Evolutionary conservation across 1,284 basidiomycete species (phyloP).

Genomic region (Leccinum griseonigrum): DNA sequence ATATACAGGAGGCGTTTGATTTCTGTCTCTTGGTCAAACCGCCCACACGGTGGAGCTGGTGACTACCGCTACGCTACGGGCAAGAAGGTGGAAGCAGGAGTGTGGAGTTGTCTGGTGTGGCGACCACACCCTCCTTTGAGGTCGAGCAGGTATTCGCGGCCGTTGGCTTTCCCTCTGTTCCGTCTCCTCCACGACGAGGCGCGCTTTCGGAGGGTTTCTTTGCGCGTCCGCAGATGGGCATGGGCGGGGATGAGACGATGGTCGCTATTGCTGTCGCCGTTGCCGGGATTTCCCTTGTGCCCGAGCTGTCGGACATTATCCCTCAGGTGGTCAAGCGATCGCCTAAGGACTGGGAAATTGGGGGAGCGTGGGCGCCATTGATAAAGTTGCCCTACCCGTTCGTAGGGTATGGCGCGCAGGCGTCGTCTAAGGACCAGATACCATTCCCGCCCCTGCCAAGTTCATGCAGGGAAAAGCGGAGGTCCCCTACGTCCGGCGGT

Average conservation of each 20-base stretch:
- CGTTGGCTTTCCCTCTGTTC: constrained; percentile 55
- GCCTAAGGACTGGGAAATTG: constrained; percentile 37
- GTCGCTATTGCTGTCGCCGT: not conserved
- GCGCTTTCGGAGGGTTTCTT: constrained; percentile 63
- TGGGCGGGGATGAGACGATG: constrained; percentile 11
- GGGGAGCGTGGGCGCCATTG: constrained; percentile 38
- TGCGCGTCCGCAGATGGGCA: constrained; percentile 40
- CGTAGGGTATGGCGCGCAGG: constrained; percentile 49
- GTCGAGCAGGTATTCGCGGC: constrained; percentile 71
- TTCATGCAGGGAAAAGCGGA: constrained; percentile 35
- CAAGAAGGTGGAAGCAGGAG: constrained; percentile 37
- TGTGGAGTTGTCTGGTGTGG: constrained; percentile 27
- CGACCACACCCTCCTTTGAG: constrained; percentile 40
- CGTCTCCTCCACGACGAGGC: constrained; percentile 51
- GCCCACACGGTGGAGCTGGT: constrained; percentile 31
- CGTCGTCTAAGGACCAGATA: constrained; percentile 57
- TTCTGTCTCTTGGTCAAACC: constrained; percentile 64
- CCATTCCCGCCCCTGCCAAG: constrained; percentile 68
- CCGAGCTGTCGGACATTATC: constrained; percentile 42
- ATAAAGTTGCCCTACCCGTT: constrained; percentile 62
- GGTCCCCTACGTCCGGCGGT: constrained; percentile 23
- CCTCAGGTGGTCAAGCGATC: constrained; percentile 41
- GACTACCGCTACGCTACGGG: constrained; percentile 9
- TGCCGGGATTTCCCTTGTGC: constrained; percentile 22
- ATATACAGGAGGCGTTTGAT: constrained; percentile 76